Base-by-base conservation (phyloP, 139 green algal species). In the Coelastrella sp. region DNA sequence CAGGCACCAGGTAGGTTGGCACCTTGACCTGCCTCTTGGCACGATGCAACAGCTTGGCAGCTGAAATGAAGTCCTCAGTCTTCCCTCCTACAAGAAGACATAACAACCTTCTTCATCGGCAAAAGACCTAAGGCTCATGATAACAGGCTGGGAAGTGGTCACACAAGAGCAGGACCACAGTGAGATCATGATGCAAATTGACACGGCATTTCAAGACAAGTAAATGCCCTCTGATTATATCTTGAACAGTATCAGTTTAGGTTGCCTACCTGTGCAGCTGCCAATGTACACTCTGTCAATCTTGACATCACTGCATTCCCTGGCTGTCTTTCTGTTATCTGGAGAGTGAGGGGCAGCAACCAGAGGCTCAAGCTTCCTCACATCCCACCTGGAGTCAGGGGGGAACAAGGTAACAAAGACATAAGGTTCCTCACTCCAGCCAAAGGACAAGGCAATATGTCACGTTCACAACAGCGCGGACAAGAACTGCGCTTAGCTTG, bases 281-380 rank as follows among this genome's bases (percentile, higher is more conserved):
- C 96, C 96, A 63, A 99, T 99, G 93, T 99, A 99, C 8, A 97
- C 95, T 53, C 96, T 92, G 93, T 99, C 96, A 68, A 99, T 99
- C 77, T 95, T 89, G 23, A 94, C 90, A 79, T 94, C 88, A 32
- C 85, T 89, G 89, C 96, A 98, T 75, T 99, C 96, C 19, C 89
- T 86, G 19, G 96, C 96, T 13, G 89, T 93, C 87, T 96, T 98
- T 68, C 96, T 91, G 93, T 99, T 99, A 92, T 99, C 96, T 25
- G 96, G 96, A 2, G 95, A 98, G 89, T 99, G 96, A 0, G 96
- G 96, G 15, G 96, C 96, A 40, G 96, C 96, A 19, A 99, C 96
- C 68, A 98, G 86, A 4, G 96, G 96, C 90, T 98, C 93, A 59
- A 99, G 84, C 91, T 99, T 99, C 84, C 83, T 90, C 57, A 99